A percentile compares a stretch with the other conserved stretches of the same genome.
Evolutionary conservation across 1,139 yeast genomes (phyloP).

Genomic region (Sporopachydermia cereana): DNA sequence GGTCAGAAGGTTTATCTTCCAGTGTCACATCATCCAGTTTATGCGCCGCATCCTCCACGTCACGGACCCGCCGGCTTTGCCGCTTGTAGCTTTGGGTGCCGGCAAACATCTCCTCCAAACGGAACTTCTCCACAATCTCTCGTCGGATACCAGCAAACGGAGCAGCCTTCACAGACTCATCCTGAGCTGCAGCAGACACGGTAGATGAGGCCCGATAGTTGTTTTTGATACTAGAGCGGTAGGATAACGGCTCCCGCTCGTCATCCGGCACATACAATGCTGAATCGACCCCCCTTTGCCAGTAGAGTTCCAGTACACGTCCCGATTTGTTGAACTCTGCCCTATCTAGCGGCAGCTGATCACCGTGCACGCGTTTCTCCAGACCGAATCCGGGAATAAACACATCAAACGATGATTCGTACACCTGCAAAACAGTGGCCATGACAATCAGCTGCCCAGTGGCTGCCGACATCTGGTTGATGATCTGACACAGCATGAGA

Average conservation of each 20-base stretch:
- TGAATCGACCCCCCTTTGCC: conserved; percentile 88
- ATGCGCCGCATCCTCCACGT: background rate
- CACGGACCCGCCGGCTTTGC: background rate
- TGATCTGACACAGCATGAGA: conserved; percentile 69
- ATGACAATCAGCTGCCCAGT: conserved; percentile 65
- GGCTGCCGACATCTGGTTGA: conserved; percentile 62
- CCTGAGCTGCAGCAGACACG: conserved; percentile 49
- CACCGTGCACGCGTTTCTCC: conserved; percentile 96
- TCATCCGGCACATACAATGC: conserved; percentile 88
- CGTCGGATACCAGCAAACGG: background rate
- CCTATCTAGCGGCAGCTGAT: conserved; percentile 82
- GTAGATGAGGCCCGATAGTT: conserved; percentile 64
- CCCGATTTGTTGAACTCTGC: conserved; percentile 78
- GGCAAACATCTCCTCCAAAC: background rate
- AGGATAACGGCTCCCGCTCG: conserved; percentile 65
- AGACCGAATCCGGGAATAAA: conserved; percentile 91
- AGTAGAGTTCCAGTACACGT: conserved; percentile 66
- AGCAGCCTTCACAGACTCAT: conserved; percentile 25
- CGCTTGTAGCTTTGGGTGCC: background rate
- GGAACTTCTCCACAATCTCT: conserved; percentile 1
- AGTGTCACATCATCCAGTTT: conserved; percentile 17
- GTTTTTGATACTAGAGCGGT: conserved; percentile 67
- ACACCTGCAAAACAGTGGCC: conserved; percentile 86
- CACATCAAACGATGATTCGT: conserved; percentile 93
- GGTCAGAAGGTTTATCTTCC: conserved; percentile 24